Evolutionary conservation across 2,329 filamentous ascomycete genomes (phyloP).

Genomic region (Paecilomyces fulvus): DNA sequence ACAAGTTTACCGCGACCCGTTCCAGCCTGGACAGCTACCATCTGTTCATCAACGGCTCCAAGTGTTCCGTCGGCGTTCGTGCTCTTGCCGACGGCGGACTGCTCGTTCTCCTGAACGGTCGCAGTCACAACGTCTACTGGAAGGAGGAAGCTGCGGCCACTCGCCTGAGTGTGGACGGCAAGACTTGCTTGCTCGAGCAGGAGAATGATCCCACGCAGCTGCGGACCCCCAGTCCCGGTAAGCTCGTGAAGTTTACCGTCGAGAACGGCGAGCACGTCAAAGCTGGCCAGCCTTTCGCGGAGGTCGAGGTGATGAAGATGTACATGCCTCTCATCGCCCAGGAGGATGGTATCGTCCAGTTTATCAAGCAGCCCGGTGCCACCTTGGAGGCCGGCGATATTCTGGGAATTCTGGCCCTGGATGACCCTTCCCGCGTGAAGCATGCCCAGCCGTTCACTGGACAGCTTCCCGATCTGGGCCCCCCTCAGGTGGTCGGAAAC

Average conservation of each 20-base stretch:
- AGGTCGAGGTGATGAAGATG: conserved; percentile 99
- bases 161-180: conserved; percentile 91
- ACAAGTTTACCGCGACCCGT: conserved; percentile 96
- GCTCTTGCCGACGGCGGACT: conserved; percentile 90
- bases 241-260: conserved; percentile 95
- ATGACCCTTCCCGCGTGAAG: conserved; percentile 94
- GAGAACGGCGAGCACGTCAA: conserved; percentile 91
- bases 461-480: conserved; percentile 77
- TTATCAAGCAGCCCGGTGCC: conserved; percentile 98
- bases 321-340: conserved; percentile 97
- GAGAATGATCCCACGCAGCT: conserved; percentile 98
- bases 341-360: conserved; percentile 91
- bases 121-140: conserved; percentile 98
- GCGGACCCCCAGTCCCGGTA: conserved; percentile 87
- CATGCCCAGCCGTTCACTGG: conserved; percentile 90
- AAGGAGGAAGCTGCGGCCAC: conserved; percentile 97
- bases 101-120: conserved; percentile 79
- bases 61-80: conserved; percentile 86
- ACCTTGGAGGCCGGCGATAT: conserved; percentile 97
- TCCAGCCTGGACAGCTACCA: conserved; percentile 92
- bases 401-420: conserved; percentile 88
- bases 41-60: conserved; percentile 97
- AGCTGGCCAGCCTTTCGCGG: conserved; percentile 86
- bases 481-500: conserved; percentile 76
- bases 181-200: conserved; percentile 95